A percentile compares a stretch with the other conserved stretches of the same genome.
phyloP scores from a whole-genome alignment of 345 rosid species.

The Adansonia digitata region DNA sequence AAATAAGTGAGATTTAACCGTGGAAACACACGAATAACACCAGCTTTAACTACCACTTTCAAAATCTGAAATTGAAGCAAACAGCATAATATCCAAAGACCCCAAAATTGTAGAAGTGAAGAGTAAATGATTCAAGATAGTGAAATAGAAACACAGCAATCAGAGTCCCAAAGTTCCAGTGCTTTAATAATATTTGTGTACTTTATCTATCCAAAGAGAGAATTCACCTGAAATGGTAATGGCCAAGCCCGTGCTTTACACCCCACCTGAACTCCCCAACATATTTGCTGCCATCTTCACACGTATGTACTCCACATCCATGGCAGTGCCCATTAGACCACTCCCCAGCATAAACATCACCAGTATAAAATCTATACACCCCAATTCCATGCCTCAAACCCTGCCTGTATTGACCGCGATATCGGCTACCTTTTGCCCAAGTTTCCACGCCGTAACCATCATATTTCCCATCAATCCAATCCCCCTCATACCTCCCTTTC shows the following conservation, averaged over 20 bases:
- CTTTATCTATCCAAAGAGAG: not conserved
- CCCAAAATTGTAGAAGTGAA: not conserved
- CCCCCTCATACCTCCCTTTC: constrained; percentile 81
- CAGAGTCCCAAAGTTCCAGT: not conserved
- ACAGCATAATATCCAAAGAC: not conserved
- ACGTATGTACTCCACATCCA: constrained; percentile 73
- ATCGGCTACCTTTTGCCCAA: constrained; percentile 85
- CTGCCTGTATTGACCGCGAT: constrained; percentile 72
- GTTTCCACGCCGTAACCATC: constrained; percentile 87
- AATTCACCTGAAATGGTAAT: constrained; percentile 74
- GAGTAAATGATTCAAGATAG: not conserved
- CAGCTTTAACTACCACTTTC: not conserved
- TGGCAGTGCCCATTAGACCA: constrained; percentile 91
- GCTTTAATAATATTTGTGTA: not conserved
- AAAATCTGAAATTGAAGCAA: not conserved
- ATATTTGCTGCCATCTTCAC: constrained; percentile 74
- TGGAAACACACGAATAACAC: not conserved
- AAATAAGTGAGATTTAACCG: not conserved
- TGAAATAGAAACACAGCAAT: not conserved
- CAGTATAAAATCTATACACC: constrained; percentile 67
- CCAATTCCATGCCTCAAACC: constrained; percentile 90
- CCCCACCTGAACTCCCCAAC: constrained; percentile 90
- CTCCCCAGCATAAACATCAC: constrained; percentile 83
- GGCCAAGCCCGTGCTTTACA: constrained; percentile 83
- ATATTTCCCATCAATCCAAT: constrained; percentile 78